These are phyloP conservation scores for Aspergillus awamori DNA, from an alignment of 2,329 filamentous ascomycete genomes.

Conservation along the genomic window DNA sequence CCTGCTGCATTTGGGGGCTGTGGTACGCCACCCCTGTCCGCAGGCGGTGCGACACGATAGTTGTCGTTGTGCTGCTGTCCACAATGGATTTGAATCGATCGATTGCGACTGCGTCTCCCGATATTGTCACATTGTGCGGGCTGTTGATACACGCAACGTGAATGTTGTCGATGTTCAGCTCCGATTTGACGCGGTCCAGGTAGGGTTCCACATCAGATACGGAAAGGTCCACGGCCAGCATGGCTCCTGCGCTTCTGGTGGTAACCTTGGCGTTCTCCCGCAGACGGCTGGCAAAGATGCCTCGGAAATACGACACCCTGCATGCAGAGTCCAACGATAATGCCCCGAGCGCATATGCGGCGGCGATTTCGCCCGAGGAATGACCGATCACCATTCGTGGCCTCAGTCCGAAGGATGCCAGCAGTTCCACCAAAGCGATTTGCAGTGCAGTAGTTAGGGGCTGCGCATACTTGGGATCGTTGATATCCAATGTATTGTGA, in stretches of 20 bases:
- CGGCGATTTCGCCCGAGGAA: constrained; percentile 13
- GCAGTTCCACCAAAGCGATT: constrained; percentile 7
- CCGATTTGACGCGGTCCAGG: not conserved
- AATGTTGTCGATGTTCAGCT: not conserved
- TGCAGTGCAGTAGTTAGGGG: constrained; percentile 10
- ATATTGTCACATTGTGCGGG: not conserved
- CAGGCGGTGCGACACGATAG: not conserved
- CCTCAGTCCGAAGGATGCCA: not conserved
- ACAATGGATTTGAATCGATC: not conserved
- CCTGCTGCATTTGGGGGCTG: not conserved
- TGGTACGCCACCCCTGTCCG: not conserved
- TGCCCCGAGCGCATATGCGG: not conserved
- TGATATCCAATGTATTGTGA: not conserved
- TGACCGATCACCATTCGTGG: constrained; percentile 4
- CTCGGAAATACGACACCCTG: constrained; percentile 4
- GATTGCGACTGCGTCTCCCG: not conserved
- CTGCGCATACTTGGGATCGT: constrained; percentile 1
- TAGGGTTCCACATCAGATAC: not conserved
- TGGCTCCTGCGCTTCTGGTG: not conserved
- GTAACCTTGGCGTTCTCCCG: no score
- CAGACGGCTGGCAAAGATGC: not conserved
- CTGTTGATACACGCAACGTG: constrained; percentile 12
- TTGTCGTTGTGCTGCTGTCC: not conserved
- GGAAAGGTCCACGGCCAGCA: constrained; percentile 9
- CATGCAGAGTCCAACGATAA: not conserved